Evolutionary conservation across 495 filamentous ascomycete species (phyloP).

Genomic region (Daldinia childiae): DNA sequence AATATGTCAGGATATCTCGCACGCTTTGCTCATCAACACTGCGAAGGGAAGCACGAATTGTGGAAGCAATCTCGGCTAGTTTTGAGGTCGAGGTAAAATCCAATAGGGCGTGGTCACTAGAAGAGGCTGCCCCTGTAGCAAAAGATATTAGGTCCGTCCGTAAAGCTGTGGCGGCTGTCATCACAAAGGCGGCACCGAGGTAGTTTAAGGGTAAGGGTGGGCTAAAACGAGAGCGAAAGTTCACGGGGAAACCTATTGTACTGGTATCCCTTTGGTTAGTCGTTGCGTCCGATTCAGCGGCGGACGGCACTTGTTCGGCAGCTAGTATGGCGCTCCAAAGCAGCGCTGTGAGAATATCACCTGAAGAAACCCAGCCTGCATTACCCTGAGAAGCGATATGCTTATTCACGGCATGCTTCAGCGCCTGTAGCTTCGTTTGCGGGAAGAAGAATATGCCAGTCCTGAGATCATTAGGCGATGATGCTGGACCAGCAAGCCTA

Average conservation of each 20-base stretch:
- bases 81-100: conserved; percentile 10
- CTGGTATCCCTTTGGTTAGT: not conserved
- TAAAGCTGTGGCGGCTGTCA: conserved; percentile 34
- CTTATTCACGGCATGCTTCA: conserved; percentile 35
- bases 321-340: conserved; percentile 40
- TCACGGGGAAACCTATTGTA: conserved; percentile 44
- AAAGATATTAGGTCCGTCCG: conserved; percentile 28
- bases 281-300: not conserved
- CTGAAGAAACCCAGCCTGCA: conserved; percentile 41
- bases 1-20: conserved; percentile 26
- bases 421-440: conserved; percentile 16
- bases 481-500: not conserved
- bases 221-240: conserved; percentile 36
- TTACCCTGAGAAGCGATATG: conserved; percentile 20
- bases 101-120: not conserved
- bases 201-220: conserved; percentile 37
- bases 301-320: not conserved
- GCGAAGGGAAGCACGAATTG: conserved; percentile 29
- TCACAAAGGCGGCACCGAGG: conserved; percentile 45
- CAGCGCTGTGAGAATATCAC: conserved; percentile 41
- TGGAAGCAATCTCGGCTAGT: conserved; percentile 25
- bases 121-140: not conserved
- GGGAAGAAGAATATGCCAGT: conserved; percentile 41
- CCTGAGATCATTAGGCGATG: conserved; percentile 2
- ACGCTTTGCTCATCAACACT: conserved; percentile 31